A percentile compares a stretch with the other conserved stretches of the same genome.
phyloP scores from a whole-genome alignment of 2,329 filamentous ascomycete genomes.

The Colletotrichum karsti region DNA sequence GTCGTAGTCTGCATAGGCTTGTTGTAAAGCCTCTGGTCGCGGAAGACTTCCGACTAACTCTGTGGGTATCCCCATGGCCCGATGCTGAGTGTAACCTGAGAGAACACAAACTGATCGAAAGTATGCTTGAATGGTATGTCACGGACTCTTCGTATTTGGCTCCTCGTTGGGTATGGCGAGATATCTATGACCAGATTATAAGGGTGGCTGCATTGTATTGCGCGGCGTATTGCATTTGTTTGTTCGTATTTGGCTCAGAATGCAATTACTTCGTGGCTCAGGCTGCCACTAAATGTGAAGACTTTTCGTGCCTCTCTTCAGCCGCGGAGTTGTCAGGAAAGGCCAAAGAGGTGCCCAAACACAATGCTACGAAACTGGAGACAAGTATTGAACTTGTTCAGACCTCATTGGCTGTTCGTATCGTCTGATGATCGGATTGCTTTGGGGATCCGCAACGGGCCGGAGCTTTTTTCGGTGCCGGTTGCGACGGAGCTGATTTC shows the following conservation, averaged over 20 bases:
- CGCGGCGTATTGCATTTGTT: too few species aligned
- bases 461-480: background rate
- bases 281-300: too few species aligned
- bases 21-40: background rate
- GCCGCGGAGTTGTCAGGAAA: background rate
- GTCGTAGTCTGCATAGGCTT: background rate
- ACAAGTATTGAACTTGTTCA: background rate
- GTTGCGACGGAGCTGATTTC: background rate
- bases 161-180: too few species aligned
- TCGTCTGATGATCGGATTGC: background rate
- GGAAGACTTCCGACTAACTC: background rate
- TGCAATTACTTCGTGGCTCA: background rate
- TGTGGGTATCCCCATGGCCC: background rate
- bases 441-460: background rate
- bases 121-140: too few species aligned
- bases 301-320: too few species aligned
- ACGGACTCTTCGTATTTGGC: too few species aligned
- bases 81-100: too few species aligned
- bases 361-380: accelerated
- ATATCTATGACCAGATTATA: too few species aligned
- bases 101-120: too few species aligned
- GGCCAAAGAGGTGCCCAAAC: background rate
- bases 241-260: too few species aligned
- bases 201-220: too few species aligned
- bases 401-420: background rate